phyloP scores from a whole-genome alignment of 2,329 filamentous ascomycete genomes.

The Phialophora macrospora region DNA sequence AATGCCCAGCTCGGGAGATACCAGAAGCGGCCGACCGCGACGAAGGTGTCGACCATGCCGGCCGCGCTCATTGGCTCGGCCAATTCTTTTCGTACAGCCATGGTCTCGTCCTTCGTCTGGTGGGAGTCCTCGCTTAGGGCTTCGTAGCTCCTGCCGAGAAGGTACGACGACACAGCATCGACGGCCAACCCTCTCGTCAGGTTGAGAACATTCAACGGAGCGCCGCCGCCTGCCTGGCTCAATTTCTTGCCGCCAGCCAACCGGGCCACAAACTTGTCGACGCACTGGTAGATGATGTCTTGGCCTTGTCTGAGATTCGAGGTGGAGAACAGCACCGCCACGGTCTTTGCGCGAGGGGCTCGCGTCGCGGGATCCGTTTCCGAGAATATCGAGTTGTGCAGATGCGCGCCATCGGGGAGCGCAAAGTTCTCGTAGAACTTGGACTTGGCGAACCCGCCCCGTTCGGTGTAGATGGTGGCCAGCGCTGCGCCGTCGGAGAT shows the following conservation, averaged over 20 bases:
- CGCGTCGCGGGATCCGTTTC: constrained; percentile 47
- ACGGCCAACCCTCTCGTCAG: constrained; percentile 57
- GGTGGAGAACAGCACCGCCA: constrained; percentile 57
- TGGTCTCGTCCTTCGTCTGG: constrained; percentile 17
- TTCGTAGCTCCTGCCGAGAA: constrained; percentile 59
- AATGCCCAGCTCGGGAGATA: constrained; percentile 53
- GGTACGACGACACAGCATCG: constrained; percentile 60
- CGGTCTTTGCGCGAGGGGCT: constrained; percentile 55
- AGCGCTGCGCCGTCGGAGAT: constrained; percentile 54
- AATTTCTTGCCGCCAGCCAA: constrained; percentile 45
- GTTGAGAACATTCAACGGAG: constrained; percentile 56
- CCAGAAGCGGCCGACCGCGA: constrained; percentile 61
- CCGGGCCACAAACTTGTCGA: constrained; percentile 50
- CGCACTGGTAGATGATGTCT: constrained; percentile 48
- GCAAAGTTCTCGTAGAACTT: constrained; percentile 61
- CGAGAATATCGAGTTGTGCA: constrained; percentile 58
- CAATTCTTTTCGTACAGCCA: constrained; percentile 19
- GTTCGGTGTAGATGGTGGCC: constrained; percentile 57
- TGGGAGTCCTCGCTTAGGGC: constrained; percentile 47
- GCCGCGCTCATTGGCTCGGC: constrained; percentile 47
- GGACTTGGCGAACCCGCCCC: constrained; percentile 60
- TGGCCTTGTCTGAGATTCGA: constrained; percentile 50
- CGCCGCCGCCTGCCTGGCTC: constrained; percentile 33
- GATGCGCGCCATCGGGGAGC: constrained; percentile 51
- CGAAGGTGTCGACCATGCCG: constrained; percentile 60